Evolutionary conservation across 495 filamentous ascomycete species (phyloP).

Genomic region (Penicillium tannophilum): DNA sequence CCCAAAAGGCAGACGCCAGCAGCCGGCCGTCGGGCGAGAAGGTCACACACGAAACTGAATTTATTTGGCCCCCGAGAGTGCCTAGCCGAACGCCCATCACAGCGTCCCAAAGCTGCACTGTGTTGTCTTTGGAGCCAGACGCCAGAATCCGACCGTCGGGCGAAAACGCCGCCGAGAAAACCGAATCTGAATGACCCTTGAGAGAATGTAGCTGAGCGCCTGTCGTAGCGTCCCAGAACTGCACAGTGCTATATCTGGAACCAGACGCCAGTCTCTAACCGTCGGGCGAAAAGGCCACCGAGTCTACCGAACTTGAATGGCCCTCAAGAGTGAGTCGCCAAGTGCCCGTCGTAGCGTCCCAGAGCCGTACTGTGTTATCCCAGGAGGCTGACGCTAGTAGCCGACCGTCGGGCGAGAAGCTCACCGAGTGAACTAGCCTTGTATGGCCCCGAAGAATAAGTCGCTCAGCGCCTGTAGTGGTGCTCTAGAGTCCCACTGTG

Average conservation of each 20-base stretch:
- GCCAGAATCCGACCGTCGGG: too few species aligned
- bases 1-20: background rate
- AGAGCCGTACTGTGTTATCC: background rate
- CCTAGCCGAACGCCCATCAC: too few species aligned
- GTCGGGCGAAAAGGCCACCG: conserved; percentile 4
- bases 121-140: too few species aligned
- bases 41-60: background rate
- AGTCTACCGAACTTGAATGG: background rate
- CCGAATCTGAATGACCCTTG: too few species aligned
- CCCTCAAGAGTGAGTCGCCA: background rate
- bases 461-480: background rate
- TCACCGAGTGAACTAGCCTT: background rate
- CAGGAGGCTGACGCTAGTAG: background rate
- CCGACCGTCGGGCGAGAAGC: conserved; percentile 5
- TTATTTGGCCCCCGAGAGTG: conserved; percentile 1
- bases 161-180: too few species aligned
- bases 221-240: background rate
- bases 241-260: background rate
- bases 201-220: too few species aligned
- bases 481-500: background rate
- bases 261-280: background rate
- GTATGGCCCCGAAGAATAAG: background rate
- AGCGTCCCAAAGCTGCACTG: too few species aligned
- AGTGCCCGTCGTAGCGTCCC: background rate
- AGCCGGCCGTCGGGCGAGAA: conserved; percentile 4